A percentile compares a stretch with the other conserved stretches of the same genome.
These are phyloP conservation scores for Cucumis melo DNA, from an alignment of 306 rosid species.

Conservation along the genomic window DNA sequence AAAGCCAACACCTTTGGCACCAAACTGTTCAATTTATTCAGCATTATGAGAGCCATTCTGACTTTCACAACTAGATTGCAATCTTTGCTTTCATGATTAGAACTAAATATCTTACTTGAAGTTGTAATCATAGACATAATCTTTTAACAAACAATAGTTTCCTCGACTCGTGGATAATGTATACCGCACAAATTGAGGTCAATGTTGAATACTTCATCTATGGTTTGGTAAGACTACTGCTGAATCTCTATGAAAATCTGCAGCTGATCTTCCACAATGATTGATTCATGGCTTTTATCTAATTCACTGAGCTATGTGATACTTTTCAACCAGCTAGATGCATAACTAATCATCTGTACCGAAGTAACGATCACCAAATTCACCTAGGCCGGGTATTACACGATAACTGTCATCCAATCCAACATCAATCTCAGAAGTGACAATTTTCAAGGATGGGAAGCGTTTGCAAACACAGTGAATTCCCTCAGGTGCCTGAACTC, in stretches of 20 bases:
- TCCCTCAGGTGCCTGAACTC: slow-evolving; percentile 86
- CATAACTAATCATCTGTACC: slow-evolving; percentile 55
- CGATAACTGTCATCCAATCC: slow-evolving; percentile 67
- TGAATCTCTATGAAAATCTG: background rate
- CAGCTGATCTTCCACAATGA: background rate
- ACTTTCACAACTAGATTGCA: background rate
- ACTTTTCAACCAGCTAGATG: background rate
- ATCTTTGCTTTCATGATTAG: background rate
- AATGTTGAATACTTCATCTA: background rate
- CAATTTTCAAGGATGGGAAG: slow-evolving; percentile 80
- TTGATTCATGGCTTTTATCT: background rate
- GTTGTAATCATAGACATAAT: background rate
- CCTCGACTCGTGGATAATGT: background rate
- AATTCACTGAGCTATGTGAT: background rate
- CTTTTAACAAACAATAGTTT: background rate
- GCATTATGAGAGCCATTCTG: background rate
- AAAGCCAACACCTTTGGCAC: background rate
- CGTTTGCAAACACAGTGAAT: slow-evolving; percentile 79
- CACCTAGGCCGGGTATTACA: slow-evolving; percentile 88
- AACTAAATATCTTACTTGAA: background rate
- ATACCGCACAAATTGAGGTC: background rate
- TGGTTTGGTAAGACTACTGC: background rate
- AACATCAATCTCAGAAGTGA: slow-evolving; percentile 88
- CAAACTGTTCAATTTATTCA: background rate
- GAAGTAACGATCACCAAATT: slow-evolving; percentile 91